These are phyloP conservation scores for Candida glucosophila DNA, from an alignment of 1,139 yeast species.

Conservation along the genomic window DNA sequence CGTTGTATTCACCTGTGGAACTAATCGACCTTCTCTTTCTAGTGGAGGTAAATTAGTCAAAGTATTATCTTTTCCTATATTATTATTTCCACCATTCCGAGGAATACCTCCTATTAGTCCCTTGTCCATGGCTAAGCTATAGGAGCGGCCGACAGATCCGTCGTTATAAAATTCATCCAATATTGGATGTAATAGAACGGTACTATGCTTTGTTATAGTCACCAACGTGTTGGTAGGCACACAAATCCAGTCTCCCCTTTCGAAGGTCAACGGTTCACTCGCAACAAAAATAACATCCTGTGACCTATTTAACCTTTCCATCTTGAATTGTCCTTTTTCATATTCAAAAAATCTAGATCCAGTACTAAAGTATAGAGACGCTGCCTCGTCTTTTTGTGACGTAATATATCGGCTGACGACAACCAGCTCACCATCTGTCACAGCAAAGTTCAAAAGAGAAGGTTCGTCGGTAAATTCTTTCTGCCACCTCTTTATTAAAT, in stretches of 20 bases:
- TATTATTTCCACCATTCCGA: constrained; percentile 7
- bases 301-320: constrained; percentile 88
- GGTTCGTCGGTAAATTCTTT: constrained; percentile 51
- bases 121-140: constrained; percentile 78
- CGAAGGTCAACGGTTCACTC: constrained; percentile 92
- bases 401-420: constrained; percentile 86
- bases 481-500: constrained; percentile 63
- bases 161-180: constrained; percentile 79
- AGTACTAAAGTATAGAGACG: constrained; percentile 87
- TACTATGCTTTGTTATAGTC: constrained; percentile 71
- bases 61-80: constrained; percentile 25
- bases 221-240: constrained; percentile 87
- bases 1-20: constrained; percentile 2
- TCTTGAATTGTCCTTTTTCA: constrained; percentile 81
- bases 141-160: constrained; percentile 58
- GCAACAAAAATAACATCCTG: constrained; percentile 96
- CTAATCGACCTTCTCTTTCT: constrained; percentile 77
- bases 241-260: constrained; percentile 94
- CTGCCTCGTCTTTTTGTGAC: constrained; percentile 88
- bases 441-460: constrained; percentile 83
- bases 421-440: constrained; percentile 86
- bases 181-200: constrained; percentile 85
- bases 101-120: constrained; percentile 76
- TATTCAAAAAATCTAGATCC: constrained; percentile 88
- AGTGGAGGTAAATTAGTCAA: constrained; percentile 69